Evolutionary conservation across 257 asterid genomes (phyloP).

Genomic region (Mitragyna speciosa): DNA sequence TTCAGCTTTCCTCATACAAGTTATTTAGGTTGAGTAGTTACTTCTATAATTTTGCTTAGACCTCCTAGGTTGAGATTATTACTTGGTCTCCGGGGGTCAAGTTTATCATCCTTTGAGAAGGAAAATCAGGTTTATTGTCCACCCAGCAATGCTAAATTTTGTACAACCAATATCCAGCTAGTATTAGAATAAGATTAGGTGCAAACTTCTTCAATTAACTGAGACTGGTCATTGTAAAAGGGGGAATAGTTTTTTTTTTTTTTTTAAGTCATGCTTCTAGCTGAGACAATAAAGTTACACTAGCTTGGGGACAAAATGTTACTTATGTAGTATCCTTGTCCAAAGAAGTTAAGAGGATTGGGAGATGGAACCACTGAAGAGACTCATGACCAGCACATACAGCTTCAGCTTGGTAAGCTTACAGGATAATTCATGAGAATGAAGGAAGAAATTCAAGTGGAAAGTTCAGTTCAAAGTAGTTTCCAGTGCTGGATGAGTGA

Average conservation of each 20-base stretch:
- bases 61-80: neutral
- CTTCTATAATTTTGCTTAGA: neutral
- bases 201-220: neutral
- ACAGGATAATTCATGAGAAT: too few relatives aligned
- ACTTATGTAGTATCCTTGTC: neutral
- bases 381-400: neutral
- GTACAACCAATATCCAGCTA: too few relatives aligned
- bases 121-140: too few relatives aligned
- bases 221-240: neutral
- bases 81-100: neutral
- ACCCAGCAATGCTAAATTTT: too few relatives aligned
- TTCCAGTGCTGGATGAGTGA: too few relatives aligned
- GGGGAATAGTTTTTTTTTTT: neutral
- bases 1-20: neutral
- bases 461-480: too few relatives aligned
- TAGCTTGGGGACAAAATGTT: neutral
- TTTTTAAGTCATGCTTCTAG: neutral
- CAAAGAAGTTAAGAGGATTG: neutral
- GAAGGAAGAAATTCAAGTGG: too few relatives aligned
- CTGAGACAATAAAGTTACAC: neutral
- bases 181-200: neutral
- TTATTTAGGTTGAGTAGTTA: neutral
- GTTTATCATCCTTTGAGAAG: neutral
- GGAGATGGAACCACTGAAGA: neutral
- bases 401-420: neutral